Conservation (phyloP, 345 rosid genomes). For the Sonneratia alba region DNA sequence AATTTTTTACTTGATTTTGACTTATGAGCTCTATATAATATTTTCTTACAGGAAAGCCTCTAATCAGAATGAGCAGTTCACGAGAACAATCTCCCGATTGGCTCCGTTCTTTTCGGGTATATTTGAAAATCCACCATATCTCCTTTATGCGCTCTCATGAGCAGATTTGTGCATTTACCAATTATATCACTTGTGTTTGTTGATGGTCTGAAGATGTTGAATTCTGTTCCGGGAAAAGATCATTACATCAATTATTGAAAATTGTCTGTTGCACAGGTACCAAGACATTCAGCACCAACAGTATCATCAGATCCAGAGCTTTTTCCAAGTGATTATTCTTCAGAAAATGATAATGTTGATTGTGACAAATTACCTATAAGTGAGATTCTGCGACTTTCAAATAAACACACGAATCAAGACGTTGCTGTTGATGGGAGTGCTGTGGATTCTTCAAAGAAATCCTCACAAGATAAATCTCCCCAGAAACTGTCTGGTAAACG, state of each 20-base stretch:
- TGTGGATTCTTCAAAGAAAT: constrained; percentile 12
- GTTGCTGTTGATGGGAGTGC: constrained; percentile 12
- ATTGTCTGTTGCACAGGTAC: constrained; percentile 39
- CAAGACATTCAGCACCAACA: constrained; percentile 28
- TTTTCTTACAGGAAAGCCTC: neutral
- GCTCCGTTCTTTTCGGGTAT: constrained; percentile 64
- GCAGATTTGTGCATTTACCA: neutral
- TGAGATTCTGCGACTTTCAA: constrained; percentile 17
- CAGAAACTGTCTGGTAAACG: constrained; percentile 19
- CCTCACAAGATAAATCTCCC: constrained; percentile 19
- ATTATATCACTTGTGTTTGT: neutral
- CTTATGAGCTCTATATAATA: neutral
- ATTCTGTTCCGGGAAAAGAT: neutral
- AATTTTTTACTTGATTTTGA: neutral
- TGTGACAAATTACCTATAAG: constrained; percentile 14
- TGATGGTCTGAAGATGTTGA: neutral
- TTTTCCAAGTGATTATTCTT: constrained; percentile 30
- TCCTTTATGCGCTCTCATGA: neutral
- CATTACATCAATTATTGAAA: neutral
- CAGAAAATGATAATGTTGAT: constrained; percentile 18
- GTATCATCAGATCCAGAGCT: constrained; percentile 54
- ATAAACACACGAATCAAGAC: constrained; percentile 14
- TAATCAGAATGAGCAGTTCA: constrained; percentile 43
- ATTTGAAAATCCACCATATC: neutral
- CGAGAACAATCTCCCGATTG: constrained; percentile 79